Conservation (phyloP, 441 rosid species). For the Euphorbia celastroides region DNA sequence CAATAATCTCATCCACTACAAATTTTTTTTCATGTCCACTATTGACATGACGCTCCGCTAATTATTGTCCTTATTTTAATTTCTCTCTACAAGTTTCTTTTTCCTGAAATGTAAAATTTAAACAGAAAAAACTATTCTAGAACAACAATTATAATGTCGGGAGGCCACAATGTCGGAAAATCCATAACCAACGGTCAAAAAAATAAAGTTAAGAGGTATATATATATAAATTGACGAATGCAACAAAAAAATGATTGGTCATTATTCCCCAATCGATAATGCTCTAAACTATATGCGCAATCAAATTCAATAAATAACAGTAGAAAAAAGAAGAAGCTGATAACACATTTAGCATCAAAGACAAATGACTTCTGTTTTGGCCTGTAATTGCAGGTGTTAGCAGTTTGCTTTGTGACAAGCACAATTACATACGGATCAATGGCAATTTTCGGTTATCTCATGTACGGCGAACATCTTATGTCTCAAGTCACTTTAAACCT, state of each 20-base stretch:
- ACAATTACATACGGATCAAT: constrained; percentile 51
- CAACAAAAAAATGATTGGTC: not conserved
- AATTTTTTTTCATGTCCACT: too few relatives aligned
- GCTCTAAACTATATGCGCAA: not conserved
- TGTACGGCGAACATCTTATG: constrained; percentile 52
- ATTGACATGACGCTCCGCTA: too few relatives aligned
- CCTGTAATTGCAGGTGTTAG: constrained; percentile 37
- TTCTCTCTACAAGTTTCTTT: too few relatives aligned
- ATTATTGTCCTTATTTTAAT: too few relatives aligned
- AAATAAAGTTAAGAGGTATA: not conserved
- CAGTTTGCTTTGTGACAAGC: constrained; percentile 46
- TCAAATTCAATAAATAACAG: not conserved
- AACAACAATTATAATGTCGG: too few relatives aligned
- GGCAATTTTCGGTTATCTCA: constrained; percentile 58
- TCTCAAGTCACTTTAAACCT: constrained; percentile 72
- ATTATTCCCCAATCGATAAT: not conserved
- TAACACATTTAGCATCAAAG: too few relatives aligned
- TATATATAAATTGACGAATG: not conserved
- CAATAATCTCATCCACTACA: too few relatives aligned
- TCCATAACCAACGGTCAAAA: not conserved
- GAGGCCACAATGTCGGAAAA: too few relatives aligned
- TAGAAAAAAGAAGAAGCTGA: too few relatives aligned
- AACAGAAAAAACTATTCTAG: too few relatives aligned
- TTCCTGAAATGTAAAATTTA: too few relatives aligned
- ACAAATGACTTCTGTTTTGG: not conserved